These are phyloP conservation scores for Sarocladium brachiariae DNA, from an alignment of 2,329 filamentous ascomycete species.

Conservation along the genomic window DNA sequence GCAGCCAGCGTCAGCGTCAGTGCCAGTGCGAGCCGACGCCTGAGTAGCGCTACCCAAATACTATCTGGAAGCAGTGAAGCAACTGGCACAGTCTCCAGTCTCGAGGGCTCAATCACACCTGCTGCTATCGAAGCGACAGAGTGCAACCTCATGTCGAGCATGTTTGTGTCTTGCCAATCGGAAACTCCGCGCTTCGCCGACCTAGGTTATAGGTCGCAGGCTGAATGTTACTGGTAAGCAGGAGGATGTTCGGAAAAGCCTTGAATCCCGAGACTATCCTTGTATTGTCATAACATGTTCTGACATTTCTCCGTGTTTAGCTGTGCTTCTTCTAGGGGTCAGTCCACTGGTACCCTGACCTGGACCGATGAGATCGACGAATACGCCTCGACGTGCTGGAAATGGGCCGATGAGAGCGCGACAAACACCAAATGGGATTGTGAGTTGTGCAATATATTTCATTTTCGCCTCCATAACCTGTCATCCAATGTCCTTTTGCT, in stretches of 20 bases:
- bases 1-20: background rate
- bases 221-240: constrained; percentile 27
- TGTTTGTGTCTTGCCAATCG: constrained; percentile 21
- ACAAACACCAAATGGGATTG: constrained; percentile 19
- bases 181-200: constrained; percentile 19
- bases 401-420: constrained; percentile 23
- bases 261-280: too few species aligned
- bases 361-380: constrained; percentile 25
- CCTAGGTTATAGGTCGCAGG: constrained; percentile 20
- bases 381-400: constrained; percentile 22
- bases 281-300: too few species aligned
- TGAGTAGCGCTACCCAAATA: background rate
- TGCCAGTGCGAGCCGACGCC: background rate
- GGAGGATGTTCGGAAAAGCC: too few species aligned
- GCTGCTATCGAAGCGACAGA: background rate
- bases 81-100: background rate
- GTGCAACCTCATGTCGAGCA: constrained; percentile 18
- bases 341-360: constrained; percentile 11
- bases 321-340: constrained; percentile 16
- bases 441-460: constrained; percentile 12
- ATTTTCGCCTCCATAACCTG: background rate
- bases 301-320: too few species aligned
- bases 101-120: too few species aligned
- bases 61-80: background rate
- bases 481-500: background rate